Evolutionary conservation across 2,329 filamentous ascomycete genomes (phyloP).

Genomic region (Talaromyces sp.): DNA sequence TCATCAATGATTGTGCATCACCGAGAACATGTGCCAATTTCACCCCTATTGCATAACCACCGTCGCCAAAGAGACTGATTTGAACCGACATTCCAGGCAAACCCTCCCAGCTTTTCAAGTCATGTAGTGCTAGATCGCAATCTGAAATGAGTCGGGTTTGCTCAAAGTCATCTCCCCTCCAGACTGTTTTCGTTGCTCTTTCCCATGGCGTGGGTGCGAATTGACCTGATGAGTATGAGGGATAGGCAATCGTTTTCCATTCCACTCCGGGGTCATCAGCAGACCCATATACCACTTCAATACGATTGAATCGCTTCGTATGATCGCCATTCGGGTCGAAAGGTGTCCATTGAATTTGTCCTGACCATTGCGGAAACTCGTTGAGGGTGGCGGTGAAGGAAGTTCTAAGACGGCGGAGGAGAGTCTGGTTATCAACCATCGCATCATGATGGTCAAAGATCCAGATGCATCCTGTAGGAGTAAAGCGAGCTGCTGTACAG

Average conservation of each 20-base stretch:
- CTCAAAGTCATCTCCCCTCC: conserved; percentile 30
- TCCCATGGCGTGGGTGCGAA: background rate
- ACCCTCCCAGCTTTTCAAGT: conserved; percentile 27
- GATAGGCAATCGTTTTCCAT: background rate
- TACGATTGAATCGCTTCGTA: conserved; percentile 35
- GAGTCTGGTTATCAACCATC: background rate
- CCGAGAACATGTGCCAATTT: conserved; percentile 45
- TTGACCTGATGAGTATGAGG: background rate
- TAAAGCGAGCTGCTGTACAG: background rate
- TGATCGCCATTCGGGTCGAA: conserved; percentile 25
- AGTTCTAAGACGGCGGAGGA: background rate
- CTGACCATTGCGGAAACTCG: conserved; percentile 44
- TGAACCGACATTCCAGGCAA: conserved; percentile 38
- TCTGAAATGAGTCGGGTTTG: conserved; percentile 25
- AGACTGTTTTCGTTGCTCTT: background rate
- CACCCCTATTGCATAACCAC: conserved; percentile 43
- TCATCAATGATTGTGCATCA: conserved; percentile 44
- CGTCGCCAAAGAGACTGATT: conserved; percentile 40
- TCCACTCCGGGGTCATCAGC: background rate
- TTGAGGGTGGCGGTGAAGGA: conserved; percentile 37
- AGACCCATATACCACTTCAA: conserved; percentile 26
- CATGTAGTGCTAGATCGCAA: conserved; percentile 34
- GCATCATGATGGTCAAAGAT: background rate
- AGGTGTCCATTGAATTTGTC: conserved; percentile 40
- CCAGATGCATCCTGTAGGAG: background rate